These are phyloP conservation scores for Podosphaera aphanis DNA, from an alignment of 2,329 filamentous ascomycete species.

Conservation along the genomic window DNA sequence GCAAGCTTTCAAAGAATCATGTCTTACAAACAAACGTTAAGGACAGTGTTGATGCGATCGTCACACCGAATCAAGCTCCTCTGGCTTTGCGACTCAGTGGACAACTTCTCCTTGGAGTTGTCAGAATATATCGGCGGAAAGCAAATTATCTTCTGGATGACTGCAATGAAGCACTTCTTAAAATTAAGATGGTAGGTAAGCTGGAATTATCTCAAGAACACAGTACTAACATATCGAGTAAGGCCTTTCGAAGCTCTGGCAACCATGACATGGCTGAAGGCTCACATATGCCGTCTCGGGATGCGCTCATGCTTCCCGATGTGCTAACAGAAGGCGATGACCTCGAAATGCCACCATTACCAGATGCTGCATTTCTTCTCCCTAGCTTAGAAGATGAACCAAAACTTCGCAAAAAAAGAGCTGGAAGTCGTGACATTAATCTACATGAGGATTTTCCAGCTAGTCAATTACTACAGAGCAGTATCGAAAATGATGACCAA, in stretches of 20 bases:
- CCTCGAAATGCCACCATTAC: slow-evolving; percentile 53
- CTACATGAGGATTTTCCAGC: slow-evolving; percentile 44
- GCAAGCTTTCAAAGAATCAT: slow-evolving; percentile 92
- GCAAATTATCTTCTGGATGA: slow-evolving; percentile 90
- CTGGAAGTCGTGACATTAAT: slow-evolving; percentile 41
- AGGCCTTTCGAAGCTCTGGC: slow-evolving; percentile 85
- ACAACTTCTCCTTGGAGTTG: slow-evolving; percentile 82
- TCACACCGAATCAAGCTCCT: slow-evolving; percentile 75
- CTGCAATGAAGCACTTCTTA: slow-evolving; percentile 90
- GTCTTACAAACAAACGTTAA: slow-evolving; percentile 87
- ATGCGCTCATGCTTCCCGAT: slow-evolving; percentile 73
- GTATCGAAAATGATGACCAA: slow-evolving; percentile 28
- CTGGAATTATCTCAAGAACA: not conserved
- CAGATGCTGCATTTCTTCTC: slow-evolving; percentile 67
- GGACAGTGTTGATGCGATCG: slow-evolving; percentile 85
- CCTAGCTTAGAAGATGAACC: slow-evolving; percentile 44
- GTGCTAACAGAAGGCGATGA: slow-evolving; percentile 80
- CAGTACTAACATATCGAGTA: slow-evolving; percentile 16
- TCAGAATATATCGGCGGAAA: slow-evolving; percentile 93
- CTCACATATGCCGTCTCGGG: slow-evolving; percentile 57
- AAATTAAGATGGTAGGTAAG: slow-evolving; percentile 80
- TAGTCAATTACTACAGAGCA: slow-evolving; percentile 61
- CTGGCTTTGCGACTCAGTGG: slow-evolving; percentile 87
- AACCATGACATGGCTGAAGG: slow-evolving; percentile 88
- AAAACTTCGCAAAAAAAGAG: slow-evolving; percentile 31